Evolutionary conservation across 2,329 filamentous ascomycete species (phyloP).

Genomic region (Annulohypoxylon truncatum): DNA sequence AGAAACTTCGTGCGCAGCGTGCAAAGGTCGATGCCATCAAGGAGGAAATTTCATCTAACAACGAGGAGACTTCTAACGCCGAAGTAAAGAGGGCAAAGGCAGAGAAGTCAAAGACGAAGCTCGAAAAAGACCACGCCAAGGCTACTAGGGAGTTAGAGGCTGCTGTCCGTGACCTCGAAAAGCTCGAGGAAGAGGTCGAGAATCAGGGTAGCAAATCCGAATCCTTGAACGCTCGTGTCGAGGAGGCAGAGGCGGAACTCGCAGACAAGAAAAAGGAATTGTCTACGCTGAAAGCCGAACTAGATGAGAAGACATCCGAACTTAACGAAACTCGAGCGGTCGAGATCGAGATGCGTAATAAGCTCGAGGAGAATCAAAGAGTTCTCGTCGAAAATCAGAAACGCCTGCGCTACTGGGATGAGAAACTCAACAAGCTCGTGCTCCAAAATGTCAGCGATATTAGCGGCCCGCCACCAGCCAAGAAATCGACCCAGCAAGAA

Average conservation of each 20-base stretch:
- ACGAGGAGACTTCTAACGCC: conserved; percentile 84
- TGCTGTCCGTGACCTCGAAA: conserved; percentile 78
- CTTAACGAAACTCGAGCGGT: conserved; percentile 88
- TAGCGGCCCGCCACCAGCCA: conserved; percentile 53
- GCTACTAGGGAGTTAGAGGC: conserved; percentile 82
- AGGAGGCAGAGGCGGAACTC: conserved; percentile 84
- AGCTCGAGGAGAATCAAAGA: conserved; percentile 96
- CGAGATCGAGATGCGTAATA: conserved; percentile 98
- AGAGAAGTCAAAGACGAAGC: conserved; percentile 89
- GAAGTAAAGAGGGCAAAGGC: conserved; percentile 93
- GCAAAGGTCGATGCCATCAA: conserved; percentile 90
- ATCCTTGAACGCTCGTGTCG: conserved; percentile 76
- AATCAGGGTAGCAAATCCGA: conserved; percentile 81
- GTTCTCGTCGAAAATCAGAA: conserved; percentile 86
- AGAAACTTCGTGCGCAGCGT: conserved; percentile 89
- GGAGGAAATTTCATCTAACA: conserved; percentile 82
- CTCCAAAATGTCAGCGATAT: conserved; percentile 85
- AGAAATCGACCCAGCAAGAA: conserved; percentile 46
- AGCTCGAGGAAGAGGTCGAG: conserved; percentile 80
- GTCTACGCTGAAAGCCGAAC: conserved; percentile 79
- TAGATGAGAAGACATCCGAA: conserved; percentile 86
- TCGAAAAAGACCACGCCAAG: conserved; percentile 83
- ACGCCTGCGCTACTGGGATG: conserved; percentile 85
- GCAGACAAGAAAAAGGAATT: conserved; percentile 84
- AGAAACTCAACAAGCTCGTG: conserved; percentile 85